Percentiles rank a stretch among this genome's conserved stretches.
Conservation (phyloP, 164 flowering plant genomes). For the Annona squamosa region DNA sequence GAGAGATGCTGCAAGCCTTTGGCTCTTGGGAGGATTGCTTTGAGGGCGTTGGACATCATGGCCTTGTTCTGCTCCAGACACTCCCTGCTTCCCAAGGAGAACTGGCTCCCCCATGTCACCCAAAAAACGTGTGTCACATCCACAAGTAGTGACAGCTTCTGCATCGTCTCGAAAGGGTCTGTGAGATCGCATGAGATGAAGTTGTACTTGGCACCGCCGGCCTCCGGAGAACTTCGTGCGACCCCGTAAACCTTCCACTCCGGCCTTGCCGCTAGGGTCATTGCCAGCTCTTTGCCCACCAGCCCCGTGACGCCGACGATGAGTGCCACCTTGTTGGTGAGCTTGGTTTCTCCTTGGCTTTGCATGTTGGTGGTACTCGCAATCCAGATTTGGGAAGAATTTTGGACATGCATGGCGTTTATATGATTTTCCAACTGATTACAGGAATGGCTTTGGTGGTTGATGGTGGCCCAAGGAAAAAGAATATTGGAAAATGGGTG, state of each 20-base stretch:
- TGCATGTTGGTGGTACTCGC: background rate
- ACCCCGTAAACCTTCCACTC: slow-evolving; percentile 74
- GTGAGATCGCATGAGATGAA: slow-evolving; percentile 80
- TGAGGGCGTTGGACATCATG: slow-evolving; percentile 67
- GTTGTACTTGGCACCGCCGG: slow-evolving; percentile 16
- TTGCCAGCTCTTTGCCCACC: slow-evolving; percentile 67
- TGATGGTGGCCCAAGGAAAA: background rate
- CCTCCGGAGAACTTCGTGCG: slow-evolving; percentile 32
- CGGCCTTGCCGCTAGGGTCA: slow-evolving; percentile 23
- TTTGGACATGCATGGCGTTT: background rate
- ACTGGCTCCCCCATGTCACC: slow-evolving; percentile 82
- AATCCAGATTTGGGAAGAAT: background rate
- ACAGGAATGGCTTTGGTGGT: background rate
- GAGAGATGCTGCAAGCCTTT: slow-evolving; percentile 56
- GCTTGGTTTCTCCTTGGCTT: background rate
- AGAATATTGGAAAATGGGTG: background rate
- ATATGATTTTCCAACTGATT: background rate
- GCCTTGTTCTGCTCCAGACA: slow-evolving; percentile 56
- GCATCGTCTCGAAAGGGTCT: slow-evolving; percentile 31
- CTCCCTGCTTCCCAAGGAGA: slow-evolving; percentile 38
- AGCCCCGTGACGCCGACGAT: slow-evolving; percentile 83
- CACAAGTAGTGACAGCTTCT: slow-evolving; percentile 40
- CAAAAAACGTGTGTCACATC: slow-evolving; percentile 75
- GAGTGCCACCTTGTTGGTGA: slow-evolving; percentile 35
- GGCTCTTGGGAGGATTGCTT: slow-evolving; percentile 46